These are phyloP conservation scores for Boletus pseudopeckii DNA, from an alignment of 768 basidiomycete genomes.

Conservation along the genomic window DNA sequence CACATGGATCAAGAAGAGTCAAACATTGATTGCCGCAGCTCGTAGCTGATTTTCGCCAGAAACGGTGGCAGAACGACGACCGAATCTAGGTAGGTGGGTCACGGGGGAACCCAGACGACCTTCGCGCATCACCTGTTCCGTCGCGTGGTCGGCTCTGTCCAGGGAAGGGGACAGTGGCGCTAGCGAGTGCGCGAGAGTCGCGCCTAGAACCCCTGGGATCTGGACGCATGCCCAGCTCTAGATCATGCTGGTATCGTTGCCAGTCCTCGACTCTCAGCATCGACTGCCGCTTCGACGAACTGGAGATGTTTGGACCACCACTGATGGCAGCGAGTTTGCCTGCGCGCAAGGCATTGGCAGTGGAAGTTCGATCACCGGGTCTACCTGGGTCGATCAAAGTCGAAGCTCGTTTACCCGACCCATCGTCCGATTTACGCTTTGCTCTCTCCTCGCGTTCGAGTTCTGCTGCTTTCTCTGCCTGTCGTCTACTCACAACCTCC, in stretches of 20 bases:
- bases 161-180: slow-evolving; percentile 33
- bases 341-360: slow-evolving; percentile 43
- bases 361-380: slow-evolving; percentile 36
- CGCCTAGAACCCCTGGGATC: slow-evolving; percentile 20
- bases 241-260: slow-evolving; percentile 67
- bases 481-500: slow-evolving; percentile 66
- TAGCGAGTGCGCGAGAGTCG: slow-evolving; percentile 20
- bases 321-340: slow-evolving; percentile 50
- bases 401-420: slow-evolving; percentile 35
- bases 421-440: slow-evolving; percentile 45
- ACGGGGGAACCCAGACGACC: slow-evolving; percentile 33
- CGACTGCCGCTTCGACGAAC: slow-evolving; percentile 62
- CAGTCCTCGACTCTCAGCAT: slow-evolving; percentile 83
- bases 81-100: slow-evolving; percentile 38
- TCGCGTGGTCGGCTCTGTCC: slow-evolving; percentile 26
- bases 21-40: neutral
- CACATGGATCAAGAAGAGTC: slow-evolving; percentile 13
- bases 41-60: neutral
- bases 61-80: neutral
- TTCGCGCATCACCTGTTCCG: slow-evolving; percentile 26
- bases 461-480: slow-evolving; percentile 61
- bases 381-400: slow-evolving; percentile 32
- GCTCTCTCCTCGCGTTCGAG: slow-evolving; percentile 48
- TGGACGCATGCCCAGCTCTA: slow-evolving; percentile 30
- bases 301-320: slow-evolving; percentile 26